Evolutionary conservation across 257 asterid species (phyloP).

Genomic region (Scutellaria minor): DNA sequence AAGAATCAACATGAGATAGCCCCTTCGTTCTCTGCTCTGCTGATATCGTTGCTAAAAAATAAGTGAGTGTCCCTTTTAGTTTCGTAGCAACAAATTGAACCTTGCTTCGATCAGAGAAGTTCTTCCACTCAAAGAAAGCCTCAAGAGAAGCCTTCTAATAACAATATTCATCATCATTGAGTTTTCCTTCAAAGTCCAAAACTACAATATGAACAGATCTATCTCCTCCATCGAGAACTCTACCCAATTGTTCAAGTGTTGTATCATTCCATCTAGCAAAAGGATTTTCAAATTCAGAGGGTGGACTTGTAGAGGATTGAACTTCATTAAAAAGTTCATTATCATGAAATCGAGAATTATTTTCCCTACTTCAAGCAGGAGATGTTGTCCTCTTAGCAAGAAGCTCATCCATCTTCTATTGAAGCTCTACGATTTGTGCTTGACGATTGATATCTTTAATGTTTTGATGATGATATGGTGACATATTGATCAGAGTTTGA

Average conservation of each 20-base stretch:
- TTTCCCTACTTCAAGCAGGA: not conserved
- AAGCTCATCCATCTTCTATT: not conserved
- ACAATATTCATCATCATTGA: not conserved
- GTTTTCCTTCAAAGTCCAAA: not conserved
- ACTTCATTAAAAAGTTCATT: too few relatives aligned
- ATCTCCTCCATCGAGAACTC: not conserved
- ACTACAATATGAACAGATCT: not conserved
- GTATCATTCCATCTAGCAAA: not conserved
- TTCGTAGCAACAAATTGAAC: slow-evolving; percentile 1
- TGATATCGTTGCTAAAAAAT: slow-evolving; percentile 9
- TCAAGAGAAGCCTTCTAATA: slow-evolving; percentile 14
- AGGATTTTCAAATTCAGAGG: not conserved
- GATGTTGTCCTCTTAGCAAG: not conserved
- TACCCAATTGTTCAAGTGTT: not conserved
- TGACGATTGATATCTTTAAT: not conserved
- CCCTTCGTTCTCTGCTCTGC: slow-evolving; percentile 1
- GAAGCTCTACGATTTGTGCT: not conserved
- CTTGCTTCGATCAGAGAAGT: not conserved
- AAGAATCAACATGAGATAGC: not conserved
- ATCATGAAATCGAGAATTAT: too few relatives aligned
- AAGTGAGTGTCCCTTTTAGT: not conserved
- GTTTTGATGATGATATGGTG: not conserved
- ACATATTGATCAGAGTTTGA: not conserved
- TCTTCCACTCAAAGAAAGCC: slow-evolving; percentile 10
- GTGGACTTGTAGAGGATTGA: not conserved